Percentiles rank a stretch among this genome's conserved stretches.
Evolutionary conservation across 441 rosid species (phyloP).

Genomic region (Raphanus hybrid): DNA sequence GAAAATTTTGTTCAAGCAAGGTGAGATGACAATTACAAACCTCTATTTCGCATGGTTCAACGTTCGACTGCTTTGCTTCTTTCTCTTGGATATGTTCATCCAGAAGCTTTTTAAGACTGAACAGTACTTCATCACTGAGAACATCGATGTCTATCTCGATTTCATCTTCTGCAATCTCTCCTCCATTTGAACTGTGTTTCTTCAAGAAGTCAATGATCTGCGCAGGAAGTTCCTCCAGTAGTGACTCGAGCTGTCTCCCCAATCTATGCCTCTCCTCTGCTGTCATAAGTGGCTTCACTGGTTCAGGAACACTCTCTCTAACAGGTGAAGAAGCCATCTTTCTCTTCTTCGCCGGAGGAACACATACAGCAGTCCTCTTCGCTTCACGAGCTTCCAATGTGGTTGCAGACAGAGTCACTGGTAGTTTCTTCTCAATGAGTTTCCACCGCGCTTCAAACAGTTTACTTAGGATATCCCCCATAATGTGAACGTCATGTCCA

Average conservation of each 20-base stretch:
- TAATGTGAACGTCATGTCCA: constrained; percentile 65
- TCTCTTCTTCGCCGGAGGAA: constrained; percentile 62
- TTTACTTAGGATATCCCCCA: constrained; percentile 65
- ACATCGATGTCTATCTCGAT: constrained; percentile 77
- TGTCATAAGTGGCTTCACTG: constrained; percentile 55
- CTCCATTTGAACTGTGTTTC: constrained; percentile 66
- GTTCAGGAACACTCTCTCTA: constrained; percentile 47
- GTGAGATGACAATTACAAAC: constrained; percentile 37
- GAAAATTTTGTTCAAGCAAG: background rate
- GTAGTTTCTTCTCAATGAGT: constrained; percentile 59
- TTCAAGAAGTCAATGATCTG: constrained; percentile 32
- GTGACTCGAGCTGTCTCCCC: constrained; percentile 61
- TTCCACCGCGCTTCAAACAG: constrained; percentile 71
- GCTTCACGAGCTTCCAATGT: constrained; percentile 46
- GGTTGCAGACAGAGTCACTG: constrained; percentile 41
- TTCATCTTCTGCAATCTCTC: constrained; percentile 63
- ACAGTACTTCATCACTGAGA: constrained; percentile 65
- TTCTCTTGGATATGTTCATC: constrained; percentile 59
- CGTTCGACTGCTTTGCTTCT: constrained; percentile 50
- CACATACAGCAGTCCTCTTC: constrained; percentile 44
- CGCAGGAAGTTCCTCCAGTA: constrained; percentile 61
- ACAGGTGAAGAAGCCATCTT: constrained; percentile 47
- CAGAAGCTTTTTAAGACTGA: constrained; percentile 57
- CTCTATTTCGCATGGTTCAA: constrained; percentile 77
- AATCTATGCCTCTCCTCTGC: constrained; percentile 60